A percentile compares a stretch with the other conserved stretches of the same genome.
Evolutionary conservation across 2,329 filamentous ascomycete species (phyloP).

Genomic region (Fragosphaeria purpurea): DNA sequence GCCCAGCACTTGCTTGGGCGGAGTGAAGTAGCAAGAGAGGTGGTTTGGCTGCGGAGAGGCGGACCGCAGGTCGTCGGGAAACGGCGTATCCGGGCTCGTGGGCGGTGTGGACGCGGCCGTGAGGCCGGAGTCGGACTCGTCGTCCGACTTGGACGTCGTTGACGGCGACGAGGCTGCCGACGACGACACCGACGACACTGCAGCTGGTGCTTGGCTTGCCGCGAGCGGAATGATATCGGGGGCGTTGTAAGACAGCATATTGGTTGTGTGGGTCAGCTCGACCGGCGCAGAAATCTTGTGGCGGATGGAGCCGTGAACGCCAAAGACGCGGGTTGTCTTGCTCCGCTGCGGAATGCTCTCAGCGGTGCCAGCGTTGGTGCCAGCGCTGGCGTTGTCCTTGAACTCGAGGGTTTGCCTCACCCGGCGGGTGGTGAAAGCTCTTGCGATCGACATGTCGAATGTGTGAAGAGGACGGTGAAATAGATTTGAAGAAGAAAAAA

Average conservation of each 20-base stretch:
- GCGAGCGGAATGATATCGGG: slow-evolving; percentile 59
- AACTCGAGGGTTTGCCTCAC: slow-evolving; percentile 44
- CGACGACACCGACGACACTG: neutral
- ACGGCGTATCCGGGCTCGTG: slow-evolving; percentile 56
- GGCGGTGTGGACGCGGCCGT: slow-evolving; percentile 47
- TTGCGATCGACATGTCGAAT: slow-evolving; percentile 38
- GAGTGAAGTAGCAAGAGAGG: slow-evolving; percentile 54
- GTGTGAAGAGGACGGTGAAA: neutral
- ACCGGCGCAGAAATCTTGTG: slow-evolving; percentile 79
- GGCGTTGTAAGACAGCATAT: slow-evolving; percentile 90
- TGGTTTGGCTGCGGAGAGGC: slow-evolving; percentile 54
- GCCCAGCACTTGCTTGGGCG: slow-evolving; percentile 35
- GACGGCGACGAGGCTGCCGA: slow-evolving; percentile 18
- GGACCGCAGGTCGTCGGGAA: slow-evolving; percentile 36
- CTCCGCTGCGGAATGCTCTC: slow-evolving; percentile 35
- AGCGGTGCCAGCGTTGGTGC: slow-evolving; percentile 10
- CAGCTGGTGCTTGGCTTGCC: slow-evolving; percentile 15
- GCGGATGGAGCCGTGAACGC: slow-evolving; percentile 40
- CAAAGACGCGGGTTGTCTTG: slow-evolving; percentile 35
- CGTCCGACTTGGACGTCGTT: slow-evolving; percentile 51
- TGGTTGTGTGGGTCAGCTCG: slow-evolving; percentile 85
- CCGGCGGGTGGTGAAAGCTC: slow-evolving; percentile 63
- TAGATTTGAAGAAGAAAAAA: neutral
- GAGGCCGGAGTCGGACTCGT: slow-evolving; percentile 62
- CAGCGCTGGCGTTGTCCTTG: slow-evolving; percentile 23